phyloP scores from a whole-genome alignment of 306 rosid genomes.

The Castanea mollissima region DNA sequence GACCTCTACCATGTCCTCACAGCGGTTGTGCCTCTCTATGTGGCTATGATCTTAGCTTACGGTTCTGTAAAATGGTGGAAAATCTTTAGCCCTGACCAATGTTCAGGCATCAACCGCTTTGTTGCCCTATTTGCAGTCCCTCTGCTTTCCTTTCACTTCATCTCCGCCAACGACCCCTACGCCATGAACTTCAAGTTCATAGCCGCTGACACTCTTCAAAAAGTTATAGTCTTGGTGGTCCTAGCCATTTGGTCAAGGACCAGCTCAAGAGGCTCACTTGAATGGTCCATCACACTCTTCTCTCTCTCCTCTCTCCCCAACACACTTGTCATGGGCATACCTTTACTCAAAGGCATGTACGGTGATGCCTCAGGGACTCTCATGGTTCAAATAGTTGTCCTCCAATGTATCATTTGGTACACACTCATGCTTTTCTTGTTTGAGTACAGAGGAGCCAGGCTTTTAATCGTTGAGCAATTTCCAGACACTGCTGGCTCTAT shows the following conservation, averaged over 20 bases:
- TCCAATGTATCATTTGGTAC: slow-evolving; percentile 82
- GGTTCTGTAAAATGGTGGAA: slow-evolving; percentile 94
- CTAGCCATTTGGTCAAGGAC: slow-evolving; percentile 53
- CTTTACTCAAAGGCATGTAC: slow-evolving; percentile 74
- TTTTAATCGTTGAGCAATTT: slow-evolving; percentile 72
- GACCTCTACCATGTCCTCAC: slow-evolving; percentile 87
- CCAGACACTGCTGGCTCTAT: slow-evolving; percentile 80
- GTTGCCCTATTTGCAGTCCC: slow-evolving; percentile 90
- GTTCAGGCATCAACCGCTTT: slow-evolving; percentile 86
- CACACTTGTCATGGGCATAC: slow-evolving; percentile 88
- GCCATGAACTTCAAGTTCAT: slow-evolving; percentile 79
- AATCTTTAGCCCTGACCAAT: slow-evolving; percentile 81
- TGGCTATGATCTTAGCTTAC: slow-evolving; percentile 80
- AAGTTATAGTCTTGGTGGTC: slow-evolving; percentile 44
- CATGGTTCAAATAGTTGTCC: slow-evolving; percentile 81
- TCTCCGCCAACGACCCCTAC: slow-evolving; percentile 73
- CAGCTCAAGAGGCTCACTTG: slow-evolving; percentile 60
- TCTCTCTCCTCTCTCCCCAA: slow-evolving; percentile 81
- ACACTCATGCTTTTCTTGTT: slow-evolving; percentile 78
- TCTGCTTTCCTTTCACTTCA: slow-evolving; percentile 81
- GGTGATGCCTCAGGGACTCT: slow-evolving; percentile 55
- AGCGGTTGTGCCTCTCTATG: slow-evolving; percentile 80
- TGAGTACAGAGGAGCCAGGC: slow-evolving; percentile 77
- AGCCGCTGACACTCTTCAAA: slow-evolving; percentile 73
- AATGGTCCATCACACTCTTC: slow-evolving; percentile 80